Evolutionary conservation across 345 rosid genomes (phyloP).

Genomic region (Conringia planisiliqua): DNA sequence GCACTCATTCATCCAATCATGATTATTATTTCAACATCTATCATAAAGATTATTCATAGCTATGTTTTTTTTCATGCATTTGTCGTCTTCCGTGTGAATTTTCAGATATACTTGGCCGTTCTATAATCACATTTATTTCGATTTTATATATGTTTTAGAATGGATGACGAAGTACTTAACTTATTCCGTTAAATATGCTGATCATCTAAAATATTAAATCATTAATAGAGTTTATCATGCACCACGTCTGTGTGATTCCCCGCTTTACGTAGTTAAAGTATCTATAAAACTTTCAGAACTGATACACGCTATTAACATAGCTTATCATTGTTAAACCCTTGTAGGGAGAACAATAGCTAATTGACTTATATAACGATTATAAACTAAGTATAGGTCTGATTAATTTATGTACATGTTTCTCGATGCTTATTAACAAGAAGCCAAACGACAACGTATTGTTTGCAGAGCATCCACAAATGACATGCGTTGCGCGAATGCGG

Average conservation of each 20-base stretch:
- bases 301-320: background rate
- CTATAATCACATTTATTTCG: background rate
- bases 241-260: background rate
- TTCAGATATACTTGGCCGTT: background rate
- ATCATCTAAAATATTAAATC: background rate
- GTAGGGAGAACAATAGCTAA: background rate
- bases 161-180: background rate
- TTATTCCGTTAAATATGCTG: constrained; percentile 22
- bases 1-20: background rate
- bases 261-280: background rate
- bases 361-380: background rate
- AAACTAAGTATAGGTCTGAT: background rate
- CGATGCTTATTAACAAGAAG: background rate
- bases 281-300: background rate
- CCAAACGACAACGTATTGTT: background rate
- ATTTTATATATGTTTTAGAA: background rate
- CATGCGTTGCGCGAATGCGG: background rate
- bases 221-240: background rate
- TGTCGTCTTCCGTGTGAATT: constrained; percentile 26
- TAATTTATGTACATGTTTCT: background rate
- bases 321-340: constrained; percentile 10
- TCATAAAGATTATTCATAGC: background rate
- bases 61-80: background rate
- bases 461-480: background rate
- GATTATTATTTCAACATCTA: background rate